These are phyloP conservation scores for Eucalyptus melliodora DNA, from an alignment of 345 rosid genomes.

Conservation along the genomic window DNA sequence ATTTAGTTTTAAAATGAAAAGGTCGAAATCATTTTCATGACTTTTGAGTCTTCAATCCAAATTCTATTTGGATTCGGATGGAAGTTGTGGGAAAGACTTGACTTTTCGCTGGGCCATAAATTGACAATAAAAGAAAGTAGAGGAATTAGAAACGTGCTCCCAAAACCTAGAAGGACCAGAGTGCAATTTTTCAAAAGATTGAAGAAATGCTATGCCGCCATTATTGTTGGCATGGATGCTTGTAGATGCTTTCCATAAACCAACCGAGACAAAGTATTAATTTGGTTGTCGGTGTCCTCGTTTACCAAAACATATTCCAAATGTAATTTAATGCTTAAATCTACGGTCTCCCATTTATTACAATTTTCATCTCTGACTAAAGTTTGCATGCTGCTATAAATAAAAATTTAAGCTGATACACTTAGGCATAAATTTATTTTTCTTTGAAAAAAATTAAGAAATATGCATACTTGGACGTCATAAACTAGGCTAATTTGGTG, in stretches of 20 bases:
- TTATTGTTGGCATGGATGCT: neutral
- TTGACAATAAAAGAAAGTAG: neutral
- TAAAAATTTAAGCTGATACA: neutral
- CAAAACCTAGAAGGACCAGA: neutral
- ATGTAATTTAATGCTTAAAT: neutral
- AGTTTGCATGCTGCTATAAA: neutral
- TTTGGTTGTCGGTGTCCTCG: neutral
- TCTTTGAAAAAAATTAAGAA: neutral
- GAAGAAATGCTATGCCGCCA: neutral
- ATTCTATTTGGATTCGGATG: neutral
- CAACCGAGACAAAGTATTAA: neutral
- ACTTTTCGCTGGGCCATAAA: neutral
- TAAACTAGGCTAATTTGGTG: neutral
- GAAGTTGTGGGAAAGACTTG: neutral
- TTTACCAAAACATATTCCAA: neutral
- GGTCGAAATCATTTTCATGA: neutral
- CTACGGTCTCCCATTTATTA: neutral
- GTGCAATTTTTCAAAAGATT: neutral
- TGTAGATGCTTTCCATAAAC: neutral
- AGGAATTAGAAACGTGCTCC: neutral
- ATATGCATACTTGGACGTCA: neutral
- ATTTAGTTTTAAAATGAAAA: neutral
- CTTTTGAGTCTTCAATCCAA: neutral
- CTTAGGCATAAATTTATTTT: neutral
- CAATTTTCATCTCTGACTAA: neutral